Conservation (phyloP, 225 moss, liverwort and hornwort genomes). For the Takakia lepidozioides region DNA sequence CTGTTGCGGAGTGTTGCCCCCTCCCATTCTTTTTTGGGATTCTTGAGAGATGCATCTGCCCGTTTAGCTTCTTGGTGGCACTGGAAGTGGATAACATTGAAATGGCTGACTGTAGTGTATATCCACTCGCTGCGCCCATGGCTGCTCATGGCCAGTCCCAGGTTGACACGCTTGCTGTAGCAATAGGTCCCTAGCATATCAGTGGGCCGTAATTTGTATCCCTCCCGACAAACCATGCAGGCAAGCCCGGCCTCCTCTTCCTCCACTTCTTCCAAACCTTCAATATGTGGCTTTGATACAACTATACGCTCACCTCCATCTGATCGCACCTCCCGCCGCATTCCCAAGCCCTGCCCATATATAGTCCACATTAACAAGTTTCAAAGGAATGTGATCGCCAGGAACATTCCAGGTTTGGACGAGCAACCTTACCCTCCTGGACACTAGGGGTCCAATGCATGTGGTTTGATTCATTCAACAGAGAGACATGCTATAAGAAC, state of each 20-base stretch:
- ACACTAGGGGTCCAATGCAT: too few species aligned
- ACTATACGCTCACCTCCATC: slow-evolving; percentile 99
- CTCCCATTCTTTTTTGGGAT: slow-evolving; percentile 99
- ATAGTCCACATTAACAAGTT: too few species aligned
- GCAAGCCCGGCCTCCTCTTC: slow-evolving; percentile 98
- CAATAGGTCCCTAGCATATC: slow-evolving; percentile 98
- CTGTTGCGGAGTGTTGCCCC: slow-evolving; percentile 92
- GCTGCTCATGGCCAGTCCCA: slow-evolving; percentile 68
- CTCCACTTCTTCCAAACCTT: slow-evolving; percentile 96
- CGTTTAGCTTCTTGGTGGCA: slow-evolving; percentile 99
- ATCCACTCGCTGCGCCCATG: slow-evolving; percentile 96
- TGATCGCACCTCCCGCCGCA: slow-evolving; percentile 89
- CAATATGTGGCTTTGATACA: slow-evolving; percentile 82
- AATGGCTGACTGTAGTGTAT: slow-evolving; percentile 98
- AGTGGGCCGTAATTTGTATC: slow-evolving; percentile 79
- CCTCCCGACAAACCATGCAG: slow-evolving; percentile 99
- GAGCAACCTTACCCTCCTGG: too few species aligned
- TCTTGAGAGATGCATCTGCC: slow-evolving; percentile 93
- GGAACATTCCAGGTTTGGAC: too few species aligned
- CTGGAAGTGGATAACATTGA: slow-evolving; percentile 99
- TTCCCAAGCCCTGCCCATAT: slow-evolving; percentile 71
- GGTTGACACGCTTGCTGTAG: slow-evolving; percentile 93
- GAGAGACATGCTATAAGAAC: too few species aligned
- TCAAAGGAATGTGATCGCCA: too few species aligned
- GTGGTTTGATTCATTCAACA: too few species aligned